A percentile compares a stretch with the other conserved stretches of the same genome.
phyloP scores from a whole-genome alignment of 1,139 yeast genomes.

The Diutina sp. region DNA sequence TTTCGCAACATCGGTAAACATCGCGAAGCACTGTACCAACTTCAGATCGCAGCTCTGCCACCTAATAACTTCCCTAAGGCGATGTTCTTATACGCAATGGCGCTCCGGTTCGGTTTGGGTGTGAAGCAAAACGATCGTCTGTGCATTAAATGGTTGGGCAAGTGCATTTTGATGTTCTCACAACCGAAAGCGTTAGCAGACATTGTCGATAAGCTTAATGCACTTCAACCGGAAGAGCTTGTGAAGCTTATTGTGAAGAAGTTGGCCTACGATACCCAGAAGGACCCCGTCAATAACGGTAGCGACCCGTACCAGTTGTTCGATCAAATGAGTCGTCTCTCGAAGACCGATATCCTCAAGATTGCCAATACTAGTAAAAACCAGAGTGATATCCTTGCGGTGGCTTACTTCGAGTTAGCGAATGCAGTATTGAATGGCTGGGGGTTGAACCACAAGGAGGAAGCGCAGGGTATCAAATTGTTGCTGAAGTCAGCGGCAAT shows the following conservation, averaged over 20 bases:
- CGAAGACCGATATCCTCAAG: conserved; percentile 16
- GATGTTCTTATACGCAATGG: conserved; percentile 59
- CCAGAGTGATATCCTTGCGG: conserved; percentile 18
- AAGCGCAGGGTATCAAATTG: conserved; percentile 42
- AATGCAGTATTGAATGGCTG: conserved; percentile 45
- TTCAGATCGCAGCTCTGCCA: conserved; percentile 46
- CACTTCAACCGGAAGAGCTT: conserved; percentile 19
- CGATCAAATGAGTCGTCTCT: conserved; percentile 14
- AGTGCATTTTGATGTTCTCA: conserved; percentile 15
- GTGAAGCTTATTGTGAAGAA: conserved; percentile 15
- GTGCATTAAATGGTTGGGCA: conserved; percentile 51
- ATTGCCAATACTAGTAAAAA: conserved; percentile 14
- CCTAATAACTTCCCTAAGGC: conserved; percentile 50
- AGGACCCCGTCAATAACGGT: conserved; percentile 6
- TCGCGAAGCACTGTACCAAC: conserved; percentile 58
- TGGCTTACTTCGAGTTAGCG: conserved; percentile 43
- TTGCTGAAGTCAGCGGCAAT: conserved; percentile 56
- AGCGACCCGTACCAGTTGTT: conserved; percentile 17
- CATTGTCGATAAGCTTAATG: conserved; percentile 14
- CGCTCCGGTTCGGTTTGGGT: conserved; percentile 62
- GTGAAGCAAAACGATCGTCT: conserved; percentile 43
- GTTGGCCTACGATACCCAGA: conserved; percentile 6
- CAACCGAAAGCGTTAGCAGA: conserved; percentile 4
- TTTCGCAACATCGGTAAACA: conserved; percentile 47
- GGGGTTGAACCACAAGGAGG: conserved; percentile 41